Percentiles rank a stretch among this genome's conserved stretches.
These are phyloP conservation scores for Trichoderma guizhouense DNA, from an alignment of 2,329 filamentous ascomycete genomes.

Conservation along the genomic window DNA sequence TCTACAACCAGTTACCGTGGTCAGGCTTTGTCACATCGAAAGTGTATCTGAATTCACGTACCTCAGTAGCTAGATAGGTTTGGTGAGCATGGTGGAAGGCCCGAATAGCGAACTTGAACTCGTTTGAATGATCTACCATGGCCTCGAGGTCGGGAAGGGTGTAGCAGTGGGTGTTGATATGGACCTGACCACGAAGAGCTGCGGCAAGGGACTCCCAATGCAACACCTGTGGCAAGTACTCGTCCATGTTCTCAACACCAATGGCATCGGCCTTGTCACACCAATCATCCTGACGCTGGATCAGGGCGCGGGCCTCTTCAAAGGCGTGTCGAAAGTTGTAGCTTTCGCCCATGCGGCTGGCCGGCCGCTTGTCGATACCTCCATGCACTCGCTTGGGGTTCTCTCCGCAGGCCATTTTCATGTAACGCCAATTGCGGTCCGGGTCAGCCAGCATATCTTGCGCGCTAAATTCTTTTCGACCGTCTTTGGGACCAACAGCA, in stretches of 20 bases:
- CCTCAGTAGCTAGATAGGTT: conserved; percentile 63
- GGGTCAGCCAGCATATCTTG: conserved; percentile 64
- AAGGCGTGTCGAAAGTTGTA: conserved; percentile 68
- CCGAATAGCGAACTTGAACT: conserved; percentile 64
- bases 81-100: conserved; percentile 70
- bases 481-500: conserved; percentile 57
- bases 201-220: conserved; percentile 62
- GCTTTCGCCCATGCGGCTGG: conserved; percentile 64
- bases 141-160: conserved; percentile 66
- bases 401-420: conserved; percentile 75
- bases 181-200: conserved; percentile 63
- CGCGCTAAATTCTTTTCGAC: conserved; percentile 60
- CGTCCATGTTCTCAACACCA: conserved; percentile 49
- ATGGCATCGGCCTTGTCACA: conserved; percentile 52
- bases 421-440: conserved; percentile 63
- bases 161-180: conserved; percentile 70
- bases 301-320: conserved; percentile 56
- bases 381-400: conserved; percentile 64
- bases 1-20: conserved; percentile 29
- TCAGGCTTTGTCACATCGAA: not conserved
- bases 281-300: conserved; percentile 65
- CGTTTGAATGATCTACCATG: conserved; percentile 67
- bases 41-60: conserved; percentile 27
- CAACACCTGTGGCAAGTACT: conserved; percentile 60
- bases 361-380: conserved; percentile 49